Percentiles rank a stretch among this genome's conserved stretches.
These are phyloP conservation scores for Spathaspora sp. DNA, from an alignment of 1,139 yeast genomes.

Conservation along the genomic window DNA sequence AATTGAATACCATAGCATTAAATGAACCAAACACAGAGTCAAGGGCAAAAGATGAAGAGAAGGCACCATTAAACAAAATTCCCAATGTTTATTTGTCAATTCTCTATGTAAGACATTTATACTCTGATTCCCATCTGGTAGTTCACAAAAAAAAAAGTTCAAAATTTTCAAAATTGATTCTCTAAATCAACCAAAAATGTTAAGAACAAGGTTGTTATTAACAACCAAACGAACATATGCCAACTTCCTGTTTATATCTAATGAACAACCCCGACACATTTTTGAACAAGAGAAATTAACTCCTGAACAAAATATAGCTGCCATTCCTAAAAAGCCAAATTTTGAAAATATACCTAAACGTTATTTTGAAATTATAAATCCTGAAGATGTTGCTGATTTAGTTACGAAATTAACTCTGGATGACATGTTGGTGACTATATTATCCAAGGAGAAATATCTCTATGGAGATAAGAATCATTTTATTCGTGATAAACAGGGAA, in stretches of 20 bases:
- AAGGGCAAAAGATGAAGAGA: too few relatives aligned
- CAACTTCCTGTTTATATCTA: constrained; percentile 34
- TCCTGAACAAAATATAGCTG: constrained; percentile 30
- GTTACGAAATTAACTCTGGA: constrained; percentile 26
- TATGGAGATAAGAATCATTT: constrained; percentile 27
- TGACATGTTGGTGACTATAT: constrained; percentile 31
- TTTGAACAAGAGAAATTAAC: constrained; percentile 35
- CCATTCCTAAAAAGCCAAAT: constrained; percentile 34
- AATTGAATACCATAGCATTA: too few relatives aligned
- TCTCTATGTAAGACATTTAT: too few relatives aligned
- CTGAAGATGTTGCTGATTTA: constrained; percentile 36
- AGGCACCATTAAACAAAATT: too few relatives aligned
- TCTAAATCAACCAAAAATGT: neutral
- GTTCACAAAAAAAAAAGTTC: neutral
- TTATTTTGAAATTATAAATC: constrained; percentile 34
- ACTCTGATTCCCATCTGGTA: neutral
- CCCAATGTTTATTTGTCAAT: too few relatives aligned
- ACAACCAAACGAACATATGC: constrained; percentile 1
- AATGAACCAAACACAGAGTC: too few relatives aligned
- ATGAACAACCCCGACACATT: constrained; percentile 25
- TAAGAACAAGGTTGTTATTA: constrained; percentile 1
- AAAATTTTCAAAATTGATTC: neutral
- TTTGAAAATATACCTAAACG: constrained; percentile 18
- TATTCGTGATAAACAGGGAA: constrained; percentile 20
- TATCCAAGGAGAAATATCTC: constrained; percentile 29